These are phyloP conservation scores for Bromus sterilis DNA, from an alignment of 176 grass and related monocot genomes.

Conservation along the genomic window DNA sequence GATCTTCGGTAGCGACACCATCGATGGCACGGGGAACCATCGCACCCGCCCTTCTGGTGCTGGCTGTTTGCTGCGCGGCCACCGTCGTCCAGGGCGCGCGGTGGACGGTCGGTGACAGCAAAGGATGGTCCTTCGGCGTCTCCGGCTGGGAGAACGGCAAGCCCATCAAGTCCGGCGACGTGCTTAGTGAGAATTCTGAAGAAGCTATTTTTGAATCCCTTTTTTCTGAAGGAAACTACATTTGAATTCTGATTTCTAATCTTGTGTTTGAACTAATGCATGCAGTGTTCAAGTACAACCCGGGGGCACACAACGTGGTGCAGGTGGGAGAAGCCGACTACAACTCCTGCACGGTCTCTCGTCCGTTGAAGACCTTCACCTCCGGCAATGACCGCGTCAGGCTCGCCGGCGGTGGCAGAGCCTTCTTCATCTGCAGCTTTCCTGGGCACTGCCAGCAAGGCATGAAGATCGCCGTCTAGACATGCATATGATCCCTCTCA, in stretches of 20 bases:
- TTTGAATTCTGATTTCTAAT: background rate
- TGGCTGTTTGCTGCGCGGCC: background rate
- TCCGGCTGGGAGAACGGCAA: background rate
- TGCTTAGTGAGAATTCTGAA: conserved; percentile 5
- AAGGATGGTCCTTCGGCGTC: conserved; percentile 26
- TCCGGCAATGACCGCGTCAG: conserved; percentile 6
- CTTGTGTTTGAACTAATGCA: background rate
- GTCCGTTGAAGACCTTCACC: background rate
- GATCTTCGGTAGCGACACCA: background rate
- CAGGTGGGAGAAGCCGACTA: conserved; percentile 1
- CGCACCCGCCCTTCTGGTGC: background rate
- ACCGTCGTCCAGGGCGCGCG: background rate
- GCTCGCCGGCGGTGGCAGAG: background rate
- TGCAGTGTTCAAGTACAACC: background rate
- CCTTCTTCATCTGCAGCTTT: background rate
- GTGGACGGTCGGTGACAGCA: background rate
- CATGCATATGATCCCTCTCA: background rate
- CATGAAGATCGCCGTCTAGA: conserved; percentile 9
- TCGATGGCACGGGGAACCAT: background rate
- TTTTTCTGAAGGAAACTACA: no score
- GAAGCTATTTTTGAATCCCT: background rate
- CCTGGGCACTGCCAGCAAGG: background rate
- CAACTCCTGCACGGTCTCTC: background rate
- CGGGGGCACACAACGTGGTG: background rate
- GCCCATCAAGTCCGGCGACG: conserved; percentile 20